Evolutionary conservation across 441 rosid genomes (phyloP), one percentile per base, ranked within the genome.

Genomic region (Populus trichocarpa): DNA sequence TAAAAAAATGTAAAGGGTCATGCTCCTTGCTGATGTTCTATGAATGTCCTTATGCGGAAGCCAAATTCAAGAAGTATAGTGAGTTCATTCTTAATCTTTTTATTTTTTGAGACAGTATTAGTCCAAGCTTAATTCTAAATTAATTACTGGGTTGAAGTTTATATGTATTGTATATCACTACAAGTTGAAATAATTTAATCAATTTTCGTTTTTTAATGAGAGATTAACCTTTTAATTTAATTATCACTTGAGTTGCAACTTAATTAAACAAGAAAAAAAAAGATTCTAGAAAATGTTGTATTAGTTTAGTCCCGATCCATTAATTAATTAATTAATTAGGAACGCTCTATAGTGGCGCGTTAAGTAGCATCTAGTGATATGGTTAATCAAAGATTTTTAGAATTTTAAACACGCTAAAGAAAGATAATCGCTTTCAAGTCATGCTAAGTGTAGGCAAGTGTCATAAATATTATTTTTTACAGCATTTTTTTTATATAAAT

Each of bases 361-460:
- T 61, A 69, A 80, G 23, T 50, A 53, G 59, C 67, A 79, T 26
- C 8, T 6, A 53, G 3, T 6, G n/a, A 53, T 16, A 16, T 53
- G 61, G n/a, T 6, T 53, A 53, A 53, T 53, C n/a, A 6, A 53
- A 16, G 61, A 16, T 53, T 53, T 5, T 16, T 53, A 53, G 32
- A 65, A 23, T 65, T 65, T 25, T 65, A 25, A 65, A 11, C 6
- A 23, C 68, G 68, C 13, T 18, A 75, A 77, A 77, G 74, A 80
- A 69, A 68, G 85, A 86, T 87, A 84, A 84, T 88, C 85, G 81
- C 87, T 85, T 83, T 86, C 88, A 84, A 70, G 84, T 81, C 82
- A 69, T 42, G 46, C 46, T 38, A 38, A 38, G 46, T 38, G 46
- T 10, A 38, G 46, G 46, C 46, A 38, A 38, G 3, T 10, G 46